Evolutionary conservation across 2,329 filamentous ascomycete genomes (phyloP), one percentile per base, ranked within the genome.

Genomic region (Cercospora zeina): DNA sequence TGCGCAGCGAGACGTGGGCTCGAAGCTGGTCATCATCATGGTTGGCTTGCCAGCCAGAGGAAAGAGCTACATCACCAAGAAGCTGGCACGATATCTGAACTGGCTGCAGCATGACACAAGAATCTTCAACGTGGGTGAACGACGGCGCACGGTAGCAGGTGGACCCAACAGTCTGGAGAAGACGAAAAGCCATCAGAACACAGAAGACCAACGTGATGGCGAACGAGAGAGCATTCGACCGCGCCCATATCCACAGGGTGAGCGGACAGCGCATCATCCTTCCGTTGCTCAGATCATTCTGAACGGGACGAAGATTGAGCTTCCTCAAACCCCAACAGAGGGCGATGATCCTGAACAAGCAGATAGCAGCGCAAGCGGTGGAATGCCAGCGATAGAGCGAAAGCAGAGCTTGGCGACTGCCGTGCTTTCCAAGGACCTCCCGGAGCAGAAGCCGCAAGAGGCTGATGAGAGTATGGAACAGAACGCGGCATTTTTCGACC

Each of bases 31-130:
- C 73, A 96, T 99, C 71, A 87, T 99, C 75, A 99, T 99, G 95
- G 95, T 99, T 64, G 95, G 95, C 66, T 80, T 99, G 70, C 95
- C 95, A 2, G 95, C 95, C 9, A 84, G 95, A 71, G 95, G 95
- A 74, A 99, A 99, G 80, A 97, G 93, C 59, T 99, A 99, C 78
- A 96, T 99, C 72, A 97, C 95, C 65, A 97, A 97, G 82, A 99
- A 99, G 80, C 85, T 99, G 66, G 90, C 95, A 62, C 86, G 95
- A 65, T 99, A 97, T 74, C 80, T 99, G 55, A 93, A 96, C 54
- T 99, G 95, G 95, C 87, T 97, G 72, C 95, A 99, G 74, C 93
- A 99, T 77, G 91, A 96, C 72, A 95, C 93, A 11, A 85, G 84
- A 68, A 97, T 99, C 70, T 99, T 99, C 85, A 99, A 99, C 72